Base-by-base conservation (phyloP, 345 rosid genomes). In the Dipteronia sinensis region DNA sequence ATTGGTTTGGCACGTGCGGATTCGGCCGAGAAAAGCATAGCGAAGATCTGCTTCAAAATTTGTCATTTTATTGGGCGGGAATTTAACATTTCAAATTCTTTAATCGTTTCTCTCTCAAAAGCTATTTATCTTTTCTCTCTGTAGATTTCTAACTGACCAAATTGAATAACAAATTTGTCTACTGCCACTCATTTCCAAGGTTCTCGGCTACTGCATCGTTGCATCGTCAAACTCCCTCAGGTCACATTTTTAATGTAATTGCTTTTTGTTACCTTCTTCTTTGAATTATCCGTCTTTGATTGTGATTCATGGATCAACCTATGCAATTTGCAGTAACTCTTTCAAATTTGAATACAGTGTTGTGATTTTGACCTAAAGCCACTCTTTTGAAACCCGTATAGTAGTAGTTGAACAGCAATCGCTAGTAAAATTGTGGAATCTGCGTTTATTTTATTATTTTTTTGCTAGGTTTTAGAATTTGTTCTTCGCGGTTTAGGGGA, bases 141-240 rank as follows among this genome's bases (percentile, higher is more conserved):
- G 10, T 40, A 40, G 44, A 40, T 40, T 40, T 40, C 44, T 40
- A 40, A n/a, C n/a, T n/a, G n/a, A n/a, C n/a, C n/a, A n/a, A n/a
- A n/a, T n/a, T n/a, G n/a, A n/a, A n/a, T n/a, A n/a, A 7, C 44
- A 31, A 31, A 31, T 31, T 31, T 31, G 34, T 31, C 34, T 31
- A 4, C 34, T 31, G 34, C 34, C 34, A 31, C 34, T 3, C 34
- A 31, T 40, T 6, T 40, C 44, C 44, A 40, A 40, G 10, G 7
- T 40, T 9, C 44, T 40, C 1, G 10, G 44, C 44, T 40, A 6
- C 44, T 40, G 81, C 83, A 91, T 95, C 87, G 97, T 95, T 55
- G 95, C 94, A 91, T 95, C 77, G 98, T 93, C 85, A 95, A 95
- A 74, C 87, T 95, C 77, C 99, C 99, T 63, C 97, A 92, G 97